These are phyloP conservation scores for Oryza brachyantha DNA, from an alignment of 176 grass and related monocot species.

Conservation along the genomic window DNA sequence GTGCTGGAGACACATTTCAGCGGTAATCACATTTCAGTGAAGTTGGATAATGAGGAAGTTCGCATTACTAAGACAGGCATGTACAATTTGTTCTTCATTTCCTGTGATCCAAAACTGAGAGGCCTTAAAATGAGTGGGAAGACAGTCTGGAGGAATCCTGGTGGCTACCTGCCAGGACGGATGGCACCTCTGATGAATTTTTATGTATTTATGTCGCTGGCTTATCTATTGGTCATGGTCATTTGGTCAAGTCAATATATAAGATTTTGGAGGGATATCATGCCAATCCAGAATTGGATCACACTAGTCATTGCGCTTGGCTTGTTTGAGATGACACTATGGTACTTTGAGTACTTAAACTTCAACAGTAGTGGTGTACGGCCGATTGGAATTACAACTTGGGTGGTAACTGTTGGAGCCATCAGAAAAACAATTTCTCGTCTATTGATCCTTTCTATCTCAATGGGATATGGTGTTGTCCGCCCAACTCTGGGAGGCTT, in stretches of 20 bases:
- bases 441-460: conserved; percentile 89
- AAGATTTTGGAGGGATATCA: conserved; percentile 93
- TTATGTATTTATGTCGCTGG: conserved; percentile 88
- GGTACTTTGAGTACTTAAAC: conserved; percentile 98
- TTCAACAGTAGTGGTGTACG: conserved; percentile 86
- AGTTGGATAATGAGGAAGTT: conserved; percentile 51
- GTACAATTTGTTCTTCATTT: conserved; percentile 99
- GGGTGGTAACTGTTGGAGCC: conserved; percentile 95
- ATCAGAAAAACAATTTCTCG: conserved; percentile 92
- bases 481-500: conserved; percentile 93
- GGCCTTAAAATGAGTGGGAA: conserved; percentile 97
- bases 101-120: conserved; percentile 93
- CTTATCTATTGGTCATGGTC: conserved; percentile 66
- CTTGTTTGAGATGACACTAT: conserved; percentile 95
- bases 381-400: conserved; percentile 92
- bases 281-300: conserved; percentile 97
- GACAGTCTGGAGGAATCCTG: conserved; percentile 95
- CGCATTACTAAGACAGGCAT: conserved; percentile 89
- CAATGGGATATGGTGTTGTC: conserved; percentile 98
- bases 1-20: conserved; percentile 80
- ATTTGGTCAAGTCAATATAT: conserved; percentile 91
- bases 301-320: conserved; percentile 90
- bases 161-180: conserved; percentile 79
- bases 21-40: conserved; percentile 51
- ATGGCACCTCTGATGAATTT: conserved; percentile 96